Evolutionary conservation across 1,284 basidiomycete genomes (phyloP), one percentile per base, ranked within the genome.

Genomic region (Rhodotorula sp.): DNA sequence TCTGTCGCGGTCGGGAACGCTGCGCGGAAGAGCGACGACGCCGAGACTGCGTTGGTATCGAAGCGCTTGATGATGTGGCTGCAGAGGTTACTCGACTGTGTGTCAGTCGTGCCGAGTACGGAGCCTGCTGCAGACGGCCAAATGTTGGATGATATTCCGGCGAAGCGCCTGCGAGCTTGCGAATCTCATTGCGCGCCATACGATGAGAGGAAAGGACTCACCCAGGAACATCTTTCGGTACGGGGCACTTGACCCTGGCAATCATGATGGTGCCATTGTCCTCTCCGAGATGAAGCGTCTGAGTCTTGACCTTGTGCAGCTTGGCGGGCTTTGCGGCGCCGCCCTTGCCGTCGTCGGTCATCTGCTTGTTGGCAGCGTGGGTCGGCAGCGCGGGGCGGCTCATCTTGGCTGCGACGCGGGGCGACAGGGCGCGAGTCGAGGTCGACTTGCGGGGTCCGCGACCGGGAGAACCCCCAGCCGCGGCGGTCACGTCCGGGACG

Each of bases 1-100:
- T 93, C 91, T 47, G 85, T 83, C 1, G 94, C 91, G 66, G 85
- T 87, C 15, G 97, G 95, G 83, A 95, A 99, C 0, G 95, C 93
- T 38, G 95, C 93, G 77, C 93, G 92, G 85, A 93, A 98, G 92
- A 99, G 97, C 72, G 95, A 97, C 8, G 94, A 97, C 26, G 95
- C 88, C 70, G 91, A 93, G 81, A 99, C 87, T 34, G 95, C 95
- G 75, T 93, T 89, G 10, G 95, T 98, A 83, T 99, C 95, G 80
- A 93, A 97, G 71, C 95, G 89, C 74, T 93, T 88, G 67, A 97
- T 89, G 80, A 97, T 91, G 81, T 78, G 78, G 3, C 71, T 75
- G 63, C 21, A 21, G 38, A 45, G 15, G 62, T 3, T 10, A 43
- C 15, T 52, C 34, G 28, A 43, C 64, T 28, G 28, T 28, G 21